A percentile compares a stretch with the other conserved stretches of the same genome.
These are phyloP conservation scores for Prunus mume DNA, from an alignment of 306 rosid genomes.

Conservation along the genomic window DNA sequence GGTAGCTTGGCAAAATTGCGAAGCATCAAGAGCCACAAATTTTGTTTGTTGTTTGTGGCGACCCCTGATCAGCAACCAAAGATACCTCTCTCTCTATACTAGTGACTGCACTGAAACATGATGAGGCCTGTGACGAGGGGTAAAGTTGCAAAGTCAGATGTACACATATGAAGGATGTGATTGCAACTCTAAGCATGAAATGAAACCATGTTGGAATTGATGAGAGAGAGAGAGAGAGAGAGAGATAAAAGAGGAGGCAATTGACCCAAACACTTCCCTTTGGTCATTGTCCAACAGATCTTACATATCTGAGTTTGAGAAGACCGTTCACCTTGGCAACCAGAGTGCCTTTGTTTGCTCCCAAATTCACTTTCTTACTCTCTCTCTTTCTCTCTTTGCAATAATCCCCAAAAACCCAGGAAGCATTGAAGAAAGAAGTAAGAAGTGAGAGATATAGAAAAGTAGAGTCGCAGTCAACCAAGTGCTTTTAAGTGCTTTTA, in stretches of 20 bases:
- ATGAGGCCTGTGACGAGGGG: background rate
- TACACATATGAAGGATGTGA: conserved; percentile 9
- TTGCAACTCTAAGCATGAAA: background rate
- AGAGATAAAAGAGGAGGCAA: background rate
- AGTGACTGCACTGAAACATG: no score
- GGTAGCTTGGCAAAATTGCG: background rate
- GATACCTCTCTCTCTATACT: background rate
- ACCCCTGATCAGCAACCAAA: background rate
- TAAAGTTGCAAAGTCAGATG: conserved; percentile 1
- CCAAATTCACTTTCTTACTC: background rate
- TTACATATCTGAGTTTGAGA: conserved; percentile 29
- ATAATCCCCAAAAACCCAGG: conserved; percentile 31
- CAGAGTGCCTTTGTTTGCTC: conserved; percentile 16
- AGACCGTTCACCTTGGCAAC: conserved; percentile 29
- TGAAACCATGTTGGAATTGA: no score
- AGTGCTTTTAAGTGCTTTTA: conserved; percentile 21
- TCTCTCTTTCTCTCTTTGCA: conserved; percentile 5
- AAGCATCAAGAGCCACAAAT: background rate
- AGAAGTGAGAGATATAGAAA: background rate
- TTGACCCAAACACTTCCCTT: conserved; percentile 31
- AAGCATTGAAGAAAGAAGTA: conserved; percentile 20
- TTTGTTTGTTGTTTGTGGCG: background rate
- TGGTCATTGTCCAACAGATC: conserved; percentile 33
- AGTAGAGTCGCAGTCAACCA: conserved; percentile 22
- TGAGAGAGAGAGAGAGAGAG: background rate